Evolutionary conservation across 371 early-diverging fungal genomes (phyloP).

Genomic region (Mortierella sp.): DNA sequence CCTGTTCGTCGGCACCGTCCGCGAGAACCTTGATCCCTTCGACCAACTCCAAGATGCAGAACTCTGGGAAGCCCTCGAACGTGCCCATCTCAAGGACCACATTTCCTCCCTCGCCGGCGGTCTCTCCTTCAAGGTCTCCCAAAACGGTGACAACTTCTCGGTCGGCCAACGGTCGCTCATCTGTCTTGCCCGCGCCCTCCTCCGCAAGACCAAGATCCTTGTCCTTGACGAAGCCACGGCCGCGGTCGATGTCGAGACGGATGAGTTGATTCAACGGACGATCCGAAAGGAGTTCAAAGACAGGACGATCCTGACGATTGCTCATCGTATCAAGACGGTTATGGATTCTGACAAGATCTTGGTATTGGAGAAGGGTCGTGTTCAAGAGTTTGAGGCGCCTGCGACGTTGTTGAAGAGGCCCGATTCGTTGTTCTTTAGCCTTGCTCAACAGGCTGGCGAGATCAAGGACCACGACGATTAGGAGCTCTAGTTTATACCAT

Average conservation of each 20-base stretch:
- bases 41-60: constrained; percentile 67
- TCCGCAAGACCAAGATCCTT: constrained; percentile 64
- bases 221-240: constrained; percentile 80
- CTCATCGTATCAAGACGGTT: constrained; percentile 67
- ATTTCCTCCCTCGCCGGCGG: constrained; percentile 58
- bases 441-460: constrained; percentile 60
- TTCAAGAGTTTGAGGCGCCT: constrained; percentile 80
- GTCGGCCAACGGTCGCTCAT: constrained; percentile 79
- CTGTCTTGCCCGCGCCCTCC: constrained; percentile 69
- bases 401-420: constrained; percentile 62
- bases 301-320: constrained; percentile 34
- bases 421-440: constrained; percentile 65
- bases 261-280: constrained; percentile 70
- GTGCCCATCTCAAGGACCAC: constrained; percentile 63
- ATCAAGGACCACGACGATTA: constrained; percentile 21
- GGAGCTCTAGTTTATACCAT: background rate
- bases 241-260: constrained; percentile 72
- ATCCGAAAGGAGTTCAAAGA: constrained; percentile 62
- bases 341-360: constrained; percentile 83
- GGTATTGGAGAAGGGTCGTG: constrained; percentile 78
- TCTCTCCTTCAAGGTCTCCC: constrained; percentile 46
- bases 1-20: constrained; percentile 55
- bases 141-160: constrained; percentile 65
- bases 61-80: constrained; percentile 68
- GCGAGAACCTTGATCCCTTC: constrained; percentile 78